phyloP scores from a whole-genome alignment of 2,329 filamentous ascomycete species.

The Pestalotiopsis sp. region DNA sequence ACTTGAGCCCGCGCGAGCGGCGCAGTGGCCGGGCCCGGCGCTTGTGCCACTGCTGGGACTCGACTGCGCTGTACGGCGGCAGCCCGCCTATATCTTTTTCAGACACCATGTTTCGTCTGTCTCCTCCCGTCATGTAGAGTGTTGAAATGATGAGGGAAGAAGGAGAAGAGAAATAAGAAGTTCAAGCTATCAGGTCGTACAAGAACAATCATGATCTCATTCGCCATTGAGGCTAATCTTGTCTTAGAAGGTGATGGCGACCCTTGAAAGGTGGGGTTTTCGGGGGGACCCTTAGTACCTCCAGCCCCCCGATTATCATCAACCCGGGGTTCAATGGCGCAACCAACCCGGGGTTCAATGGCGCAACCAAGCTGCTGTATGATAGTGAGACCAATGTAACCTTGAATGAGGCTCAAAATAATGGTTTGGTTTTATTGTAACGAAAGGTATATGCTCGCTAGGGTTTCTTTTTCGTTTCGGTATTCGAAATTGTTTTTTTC shows the following conservation, averaged over 20 bases:
- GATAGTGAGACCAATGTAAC: not conserved
- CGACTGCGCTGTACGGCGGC: constrained; percentile 46
- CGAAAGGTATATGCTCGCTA: not conserved
- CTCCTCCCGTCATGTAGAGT: not conserved
- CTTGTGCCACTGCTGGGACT: constrained; percentile 25
- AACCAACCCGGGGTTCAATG: not conserved
- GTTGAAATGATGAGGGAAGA: not conserved
- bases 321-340: not conserved
- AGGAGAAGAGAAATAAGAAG: not conserved
- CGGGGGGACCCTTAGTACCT: not conserved
- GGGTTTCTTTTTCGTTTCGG: not conserved
- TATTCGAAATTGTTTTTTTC: not conserved
- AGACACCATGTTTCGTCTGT: constrained; percentile 24
- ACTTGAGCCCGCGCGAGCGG: constrained; percentile 45
- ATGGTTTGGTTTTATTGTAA: not conserved
- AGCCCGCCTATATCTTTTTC: constrained; percentile 42
- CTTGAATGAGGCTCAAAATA: not conserved
- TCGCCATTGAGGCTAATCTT: constrained; percentile 4
- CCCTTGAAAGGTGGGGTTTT: not conserved
- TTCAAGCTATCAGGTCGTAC: not conserved
- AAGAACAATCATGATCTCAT: not conserved
- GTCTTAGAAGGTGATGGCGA: constrained; percentile 8
- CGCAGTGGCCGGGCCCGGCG: constrained; percentile 36
- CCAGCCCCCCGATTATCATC: constrained; percentile 11
- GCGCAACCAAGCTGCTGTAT: not conserved